Evolutionary conservation across 345 rosid genomes (phyloP).

Genomic region (Citropsis articulata): DNA sequence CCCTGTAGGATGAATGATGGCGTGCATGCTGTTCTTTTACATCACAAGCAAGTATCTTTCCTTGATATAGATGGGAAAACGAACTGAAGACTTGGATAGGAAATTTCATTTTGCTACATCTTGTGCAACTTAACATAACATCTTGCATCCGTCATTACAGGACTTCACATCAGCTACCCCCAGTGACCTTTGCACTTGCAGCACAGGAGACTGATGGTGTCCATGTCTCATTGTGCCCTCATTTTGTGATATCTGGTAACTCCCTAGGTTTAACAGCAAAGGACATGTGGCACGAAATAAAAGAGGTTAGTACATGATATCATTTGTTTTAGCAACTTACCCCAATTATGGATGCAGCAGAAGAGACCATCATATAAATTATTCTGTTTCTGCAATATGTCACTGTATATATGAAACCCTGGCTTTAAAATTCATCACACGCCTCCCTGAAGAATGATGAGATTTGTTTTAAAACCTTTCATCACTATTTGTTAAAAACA

Average conservation of each 20-base stretch:
- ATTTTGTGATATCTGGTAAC: conserved; percentile 67
- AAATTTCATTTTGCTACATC: background rate
- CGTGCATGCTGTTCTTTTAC: conserved; percentile 61
- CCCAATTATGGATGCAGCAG: background rate
- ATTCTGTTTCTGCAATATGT: background rate
- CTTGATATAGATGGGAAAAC: conserved; percentile 4
- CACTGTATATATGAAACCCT: background rate
- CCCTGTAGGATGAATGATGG: conserved; percentile 66
- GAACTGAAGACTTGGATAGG: conserved; percentile 12
- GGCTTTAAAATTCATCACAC: background rate
- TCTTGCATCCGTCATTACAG: conserved; percentile 33
- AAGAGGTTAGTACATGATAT: conserved; percentile 46
- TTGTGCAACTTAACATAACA: background rate
- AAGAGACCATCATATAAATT: background rate
- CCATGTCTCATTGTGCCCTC: conserved; percentile 69
- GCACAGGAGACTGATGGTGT: conserved; percentile 66
- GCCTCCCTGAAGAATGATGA: background rate
- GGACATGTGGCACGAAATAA: conserved; percentile 84
- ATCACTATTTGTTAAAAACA: background rate
- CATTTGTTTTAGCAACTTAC: background rate
- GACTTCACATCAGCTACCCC: conserved; percentile 54
- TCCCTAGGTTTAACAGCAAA: conserved; percentile 65
- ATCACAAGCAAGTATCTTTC: conserved; percentile 64
- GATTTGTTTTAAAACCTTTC: background rate
- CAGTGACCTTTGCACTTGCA: conserved; percentile 66